These are phyloP conservation scores for Penicillium canescens DNA, from an alignment of 495 filamentous ascomycete genomes.

Conservation along the genomic window DNA sequence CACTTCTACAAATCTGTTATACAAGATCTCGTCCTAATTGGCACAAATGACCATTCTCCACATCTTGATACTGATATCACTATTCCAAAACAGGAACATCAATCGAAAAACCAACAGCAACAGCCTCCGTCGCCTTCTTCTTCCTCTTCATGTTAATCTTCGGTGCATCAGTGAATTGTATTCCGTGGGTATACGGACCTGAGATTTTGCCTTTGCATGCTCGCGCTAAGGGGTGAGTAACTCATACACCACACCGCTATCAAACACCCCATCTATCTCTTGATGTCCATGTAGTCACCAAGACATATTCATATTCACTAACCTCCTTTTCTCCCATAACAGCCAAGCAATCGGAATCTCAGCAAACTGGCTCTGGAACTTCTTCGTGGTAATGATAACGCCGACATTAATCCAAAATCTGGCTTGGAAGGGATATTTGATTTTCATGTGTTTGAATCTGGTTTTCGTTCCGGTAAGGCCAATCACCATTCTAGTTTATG, in stretches of 20 bases:
- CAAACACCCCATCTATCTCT: not conserved
- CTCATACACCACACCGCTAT: not conserved
- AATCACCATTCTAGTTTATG: too few species aligned
- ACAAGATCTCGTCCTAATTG: too few species aligned
- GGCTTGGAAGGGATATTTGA: slow-evolving; percentile 59
- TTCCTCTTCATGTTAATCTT: slow-evolving; percentile 51
- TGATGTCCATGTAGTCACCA: not conserved
- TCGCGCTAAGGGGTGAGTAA: slow-evolving; percentile 38
- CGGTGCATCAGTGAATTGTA: slow-evolving; percentile 48
- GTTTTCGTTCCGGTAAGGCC: slow-evolving; percentile 38
- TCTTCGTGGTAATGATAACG: slow-evolving; percentile 61
- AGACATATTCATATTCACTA: too few species aligned
- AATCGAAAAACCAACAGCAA: slow-evolving; percentile 31
- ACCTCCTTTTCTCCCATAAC: not conserved
- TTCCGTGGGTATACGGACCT: slow-evolving; percentile 49
- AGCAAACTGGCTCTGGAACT: slow-evolving; percentile 50
- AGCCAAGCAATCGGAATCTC: slow-evolving; percentile 35
- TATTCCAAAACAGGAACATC: slow-evolving; percentile 18
- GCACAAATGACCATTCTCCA: too few species aligned
- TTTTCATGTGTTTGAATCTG: slow-evolving; percentile 59
- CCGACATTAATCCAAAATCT: slow-evolving; percentile 52
- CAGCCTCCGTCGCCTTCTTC: slow-evolving; percentile 43
- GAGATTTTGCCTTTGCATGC: slow-evolving; percentile 46
- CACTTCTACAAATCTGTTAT: too few species aligned
- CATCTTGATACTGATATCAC: slow-evolving; percentile 9